Evolutionary conservation across 768 basidiomycete genomes (phyloP), one percentile per base, ranked within the genome.

Genomic region (Tylopilus balloui): DNA sequence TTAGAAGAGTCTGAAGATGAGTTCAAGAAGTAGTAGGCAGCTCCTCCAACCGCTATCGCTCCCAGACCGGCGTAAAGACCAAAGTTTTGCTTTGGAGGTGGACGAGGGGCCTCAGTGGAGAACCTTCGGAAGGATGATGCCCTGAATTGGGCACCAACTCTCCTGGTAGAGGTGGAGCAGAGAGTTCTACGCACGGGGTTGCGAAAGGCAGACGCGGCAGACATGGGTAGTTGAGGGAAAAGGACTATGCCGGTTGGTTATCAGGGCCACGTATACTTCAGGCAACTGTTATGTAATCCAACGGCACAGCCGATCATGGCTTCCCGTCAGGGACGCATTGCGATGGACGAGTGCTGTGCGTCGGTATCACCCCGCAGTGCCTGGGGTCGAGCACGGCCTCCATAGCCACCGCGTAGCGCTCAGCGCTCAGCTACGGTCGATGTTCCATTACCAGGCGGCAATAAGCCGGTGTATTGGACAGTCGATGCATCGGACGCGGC

Each of bases 21-120:
- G 50, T 71, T 69, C 67, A 74, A 79, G 54, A 76, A 64, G 63
- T 82, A 86, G 71, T 80, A 88, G 42, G 80, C 85, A 11, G 78
- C 73, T 37, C 81, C 84, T 47, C 78, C 83, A 36, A 75, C 74
- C 17, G 72, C 78, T 36, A 76, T 80, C 50, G 78, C 78, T 59
- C 80, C 86, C 24, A 86, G 66, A 42, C 81, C 81, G 34, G 78
- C 64, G 62, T 76, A 84, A 43, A 90, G 73, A 19, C 67, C 72
- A 19, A 73, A 75, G 65, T 77, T 83, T n/a, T 77, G 76, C 54
- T 80, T 80, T 17, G 78, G 68, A 13, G 63, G 52, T 20, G 73
- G 68, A 42, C 62, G 57, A 13, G 78, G 72, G 1, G 73, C 58
- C 17, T 73, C 69, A 11, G 85, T 84, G 3, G 86, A 79, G 68